Evolutionary conservation across 176 grass and related monocot genomes (phyloP), one percentile per base, ranked within the genome.

Genomic region (Calamus simplicifolius): DNA sequence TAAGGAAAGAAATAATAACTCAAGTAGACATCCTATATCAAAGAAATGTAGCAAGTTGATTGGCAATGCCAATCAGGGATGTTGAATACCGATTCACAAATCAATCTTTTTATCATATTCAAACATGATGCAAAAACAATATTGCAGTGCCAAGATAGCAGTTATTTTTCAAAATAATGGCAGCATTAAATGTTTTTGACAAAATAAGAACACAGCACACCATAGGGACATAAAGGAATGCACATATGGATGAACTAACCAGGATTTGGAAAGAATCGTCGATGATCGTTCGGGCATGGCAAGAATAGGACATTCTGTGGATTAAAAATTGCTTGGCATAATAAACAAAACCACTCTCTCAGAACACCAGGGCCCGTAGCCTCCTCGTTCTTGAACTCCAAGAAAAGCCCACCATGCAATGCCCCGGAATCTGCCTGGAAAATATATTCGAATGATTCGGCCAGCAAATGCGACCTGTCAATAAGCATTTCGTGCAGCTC

Each of bases 321-420:
- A 62, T 82, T 93, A 70, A 98, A 93, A 62, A 98, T 81, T 72
- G 81, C 85, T 73, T 77, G 73, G 48, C 85, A 98, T 63, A 98
- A 82, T 68, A 98, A 73, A 68, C 75, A 85, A 63, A 98, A 98
- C 94, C 94, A 98, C 69, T 98, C 94, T 62, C 94, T 92, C 43
- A 98, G 66, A 64, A 98, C 94, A 4, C 94, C 94, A 72, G 94
- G 94, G 38, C 94, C 94, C 16, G 94, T 98, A 28, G 94, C 94
- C 67, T 98, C 94, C 79, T 98, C 94, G 56, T 89, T 89, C 86
- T 98, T 98, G 73, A 98, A 98, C 79, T 98, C 94, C 87, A 98
- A 89, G 71, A 98, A 98, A 16, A 98, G 63, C 19, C 88, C 94
- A 51, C 85, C 75, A 13, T 49, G 94, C 72, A 98, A 74, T 53